Percentiles rank a stretch among this genome's conserved stretches.
phyloP scores from a whole-genome alignment of 495 filamentous ascomycete genomes.

The Aspergillus biplanus region DNA sequence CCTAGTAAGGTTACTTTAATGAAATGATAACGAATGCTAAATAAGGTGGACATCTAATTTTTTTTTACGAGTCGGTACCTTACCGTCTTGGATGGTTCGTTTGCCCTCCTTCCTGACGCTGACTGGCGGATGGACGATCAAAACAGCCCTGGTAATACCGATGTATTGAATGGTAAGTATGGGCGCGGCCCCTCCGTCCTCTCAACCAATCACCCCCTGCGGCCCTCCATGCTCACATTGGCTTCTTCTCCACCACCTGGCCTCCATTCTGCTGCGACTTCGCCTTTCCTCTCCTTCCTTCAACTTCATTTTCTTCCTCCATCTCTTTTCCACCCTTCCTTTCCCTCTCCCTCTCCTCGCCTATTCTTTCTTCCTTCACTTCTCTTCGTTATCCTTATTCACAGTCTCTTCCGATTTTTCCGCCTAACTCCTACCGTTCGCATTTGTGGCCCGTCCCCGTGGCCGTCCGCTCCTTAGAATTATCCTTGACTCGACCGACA shows the following conservation, averaged over 20 bases:
- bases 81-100: slow-evolving; percentile 19
- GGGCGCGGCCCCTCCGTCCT: slow-evolving; percentile 20
- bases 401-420: slow-evolving; percentile 28
- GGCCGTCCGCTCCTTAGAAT: slow-evolving; percentile 53
- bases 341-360: slow-evolving; percentile 18
- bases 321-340: slow-evolving; percentile 13
- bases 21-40: slow-evolving; percentile 2
- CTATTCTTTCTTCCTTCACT: slow-evolving; percentile 30
- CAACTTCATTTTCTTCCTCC: slow-evolving; percentile 26
- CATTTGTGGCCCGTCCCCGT: slow-evolving; percentile 43
- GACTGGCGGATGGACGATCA: slow-evolving; percentile 21
- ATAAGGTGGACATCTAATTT: neutral
- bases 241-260: slow-evolving; percentile 18
- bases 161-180: slow-evolving; percentile 19
- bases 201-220: slow-evolving; percentile 26
- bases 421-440: slow-evolving; percentile 16
- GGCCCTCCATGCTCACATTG: slow-evolving; percentile 20
- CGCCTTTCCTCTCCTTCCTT: slow-evolving; percentile 23
- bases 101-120: slow-evolving; percentile 18
- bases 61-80: slow-evolving; percentile 16
- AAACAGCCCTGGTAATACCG: slow-evolving; percentile 24
- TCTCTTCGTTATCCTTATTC: slow-evolving; percentile 27
- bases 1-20: slow-evolving; percentile 5
- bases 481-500: slow-evolving; percentile 20
- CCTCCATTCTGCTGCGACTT: slow-evolving; percentile 19